These are phyloP conservation scores for Cystobasidium tubakii DNA, from an alignment of 768 basidiomycete genomes.

Conservation along the genomic window DNA sequence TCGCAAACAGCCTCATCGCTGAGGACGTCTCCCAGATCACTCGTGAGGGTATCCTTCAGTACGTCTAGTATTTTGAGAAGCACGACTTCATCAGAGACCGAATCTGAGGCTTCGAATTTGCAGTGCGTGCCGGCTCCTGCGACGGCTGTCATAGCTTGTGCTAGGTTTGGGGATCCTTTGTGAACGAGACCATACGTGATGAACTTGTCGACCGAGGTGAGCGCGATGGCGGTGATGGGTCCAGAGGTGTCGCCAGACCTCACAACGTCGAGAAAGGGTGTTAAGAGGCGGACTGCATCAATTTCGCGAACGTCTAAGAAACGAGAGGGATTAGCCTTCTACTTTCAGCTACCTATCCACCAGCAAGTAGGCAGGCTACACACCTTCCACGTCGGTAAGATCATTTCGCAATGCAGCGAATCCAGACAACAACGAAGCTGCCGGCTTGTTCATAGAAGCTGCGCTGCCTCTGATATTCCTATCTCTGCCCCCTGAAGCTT, in stretches of 20 bases:
- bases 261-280: constrained; percentile 87
- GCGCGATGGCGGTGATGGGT: constrained; percentile 90
- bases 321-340: constrained; percentile 33
- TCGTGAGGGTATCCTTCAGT: constrained; percentile 49
- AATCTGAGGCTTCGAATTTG: constrained; percentile 95
- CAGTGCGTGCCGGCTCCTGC: constrained; percentile 88
- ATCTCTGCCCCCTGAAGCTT: constrained; percentile 13
- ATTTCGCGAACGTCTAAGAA: constrained; percentile 42
- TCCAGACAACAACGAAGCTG: constrained; percentile 62
- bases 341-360: too few relatives aligned
- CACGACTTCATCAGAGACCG: constrained; percentile 95
- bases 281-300: constrained; percentile 55
- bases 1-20: constrained; percentile 95
- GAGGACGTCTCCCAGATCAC: constrained; percentile 60
- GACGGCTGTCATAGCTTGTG: constrained; percentile 68
- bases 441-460: constrained; percentile 31
- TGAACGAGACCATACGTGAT: constrained; percentile 71
- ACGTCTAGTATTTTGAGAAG: constrained; percentile 83
- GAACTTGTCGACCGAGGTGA: constrained; percentile 80
- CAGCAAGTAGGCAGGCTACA: constrained; percentile 50
- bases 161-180: constrained; percentile 57
- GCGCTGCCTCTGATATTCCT: not conserved
- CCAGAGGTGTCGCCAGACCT: constrained; percentile 91
- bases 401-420: constrained; percentile 78
- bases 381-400: constrained; percentile 61